Evolutionary conservation across 2,329 filamentous ascomycete species (phyloP).

Genomic region (Penicillium sp.): DNA sequence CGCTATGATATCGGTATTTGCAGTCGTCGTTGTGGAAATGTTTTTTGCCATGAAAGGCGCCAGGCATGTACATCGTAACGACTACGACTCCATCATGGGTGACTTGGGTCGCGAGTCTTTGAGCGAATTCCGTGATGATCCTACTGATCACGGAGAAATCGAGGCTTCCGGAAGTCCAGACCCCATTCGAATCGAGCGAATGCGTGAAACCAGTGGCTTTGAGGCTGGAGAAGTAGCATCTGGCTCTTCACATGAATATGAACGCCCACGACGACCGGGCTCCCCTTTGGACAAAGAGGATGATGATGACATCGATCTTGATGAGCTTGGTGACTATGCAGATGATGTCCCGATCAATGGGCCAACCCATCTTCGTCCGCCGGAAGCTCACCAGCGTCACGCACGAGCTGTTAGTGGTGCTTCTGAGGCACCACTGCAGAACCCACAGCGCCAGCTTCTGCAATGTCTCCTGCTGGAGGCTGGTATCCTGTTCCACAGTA

Average conservation of each 20-base stretch:
- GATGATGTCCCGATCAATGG: constrained; percentile 21
- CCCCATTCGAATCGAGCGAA: constrained; percentile 19
- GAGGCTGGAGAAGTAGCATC: constrained; percentile 9
- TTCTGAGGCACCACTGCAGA: constrained; percentile 43
- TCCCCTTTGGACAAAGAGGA: constrained; percentile 49
- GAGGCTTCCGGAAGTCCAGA: constrained; percentile 17
- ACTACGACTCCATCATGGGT: constrained; percentile 45
- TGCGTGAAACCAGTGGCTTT: constrained; percentile 8
- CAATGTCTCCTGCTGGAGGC: constrained; percentile 77
- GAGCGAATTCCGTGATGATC: constrained; percentile 14
- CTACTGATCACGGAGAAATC: constrained; percentile 20
- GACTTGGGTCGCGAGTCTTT: constrained; percentile 21
- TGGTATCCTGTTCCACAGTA: constrained; percentile 75
- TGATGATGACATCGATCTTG: constrained; percentile 49
- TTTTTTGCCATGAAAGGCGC: constrained; percentile 70
- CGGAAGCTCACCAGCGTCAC: constrained; percentile 7
- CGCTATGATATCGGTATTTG: constrained; percentile 73
- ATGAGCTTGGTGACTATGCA: constrained; percentile 44
- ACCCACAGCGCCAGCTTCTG: constrained; percentile 60
- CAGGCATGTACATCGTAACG: constrained; percentile 52
- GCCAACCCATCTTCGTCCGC: constrained; percentile 8
- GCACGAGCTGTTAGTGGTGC: constrained; percentile 16
- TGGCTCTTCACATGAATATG: constrained; percentile 16
- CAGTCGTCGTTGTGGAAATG: constrained; percentile 82
- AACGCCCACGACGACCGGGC: constrained; percentile 15